A percentile compares a stretch with the other conserved stretches of the same genome.
Evolutionary conservation across 768 basidiomycete genomes (phyloP).

Genomic region (Collybiopsis confluens): DNA sequence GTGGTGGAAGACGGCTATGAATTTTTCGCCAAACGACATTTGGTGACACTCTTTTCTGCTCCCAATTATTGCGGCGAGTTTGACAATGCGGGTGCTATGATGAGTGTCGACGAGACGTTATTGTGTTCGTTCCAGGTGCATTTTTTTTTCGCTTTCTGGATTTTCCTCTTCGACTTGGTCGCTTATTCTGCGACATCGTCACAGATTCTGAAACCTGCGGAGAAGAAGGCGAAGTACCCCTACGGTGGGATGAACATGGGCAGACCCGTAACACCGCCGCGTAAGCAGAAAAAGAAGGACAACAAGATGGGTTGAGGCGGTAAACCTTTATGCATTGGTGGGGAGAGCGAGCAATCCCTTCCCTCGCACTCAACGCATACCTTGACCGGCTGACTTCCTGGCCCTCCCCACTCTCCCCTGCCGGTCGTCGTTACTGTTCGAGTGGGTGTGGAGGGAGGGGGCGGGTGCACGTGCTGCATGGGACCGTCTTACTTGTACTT

Average conservation of each 20-base stretch:
- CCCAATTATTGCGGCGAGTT: slow-evolving; percentile 96
- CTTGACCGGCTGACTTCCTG: too few species aligned
- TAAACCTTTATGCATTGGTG: too few species aligned
- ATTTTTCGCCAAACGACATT: slow-evolving; percentile 96
- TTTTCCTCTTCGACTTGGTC: too few species aligned
- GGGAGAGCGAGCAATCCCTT: too few species aligned
- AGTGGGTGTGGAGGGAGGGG: too few species aligned
- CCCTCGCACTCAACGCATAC: too few species aligned
- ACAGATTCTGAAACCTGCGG: slow-evolving; percentile 97
- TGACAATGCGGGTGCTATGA: slow-evolving; percentile 99
- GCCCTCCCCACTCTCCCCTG: not conserved
- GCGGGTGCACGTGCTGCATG: too few species aligned
- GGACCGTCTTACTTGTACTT: too few species aligned
- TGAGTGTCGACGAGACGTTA: slow-evolving; percentile 97
- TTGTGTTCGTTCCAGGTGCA: slow-evolving; percentile 95
- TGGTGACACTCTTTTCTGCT: slow-evolving; percentile 96
- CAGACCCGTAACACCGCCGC: slow-evolving; percentile 89
- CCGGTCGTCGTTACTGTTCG: too few species aligned
- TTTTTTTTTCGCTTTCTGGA: too few species aligned
- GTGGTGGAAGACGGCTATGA: slow-evolving; percentile 99
- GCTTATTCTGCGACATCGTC: not conserved
- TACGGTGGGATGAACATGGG: slow-evolving; percentile 85
- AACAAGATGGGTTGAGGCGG: slow-evolving; percentile 50
- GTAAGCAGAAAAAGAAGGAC: slow-evolving; percentile 97
- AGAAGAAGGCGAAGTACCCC: slow-evolving; percentile 95